These are phyloP conservation scores for Stagonosporopsis tanaceti DNA, from an alignment of 2,329 filamentous ascomycete genomes.

Conservation along the genomic window DNA sequence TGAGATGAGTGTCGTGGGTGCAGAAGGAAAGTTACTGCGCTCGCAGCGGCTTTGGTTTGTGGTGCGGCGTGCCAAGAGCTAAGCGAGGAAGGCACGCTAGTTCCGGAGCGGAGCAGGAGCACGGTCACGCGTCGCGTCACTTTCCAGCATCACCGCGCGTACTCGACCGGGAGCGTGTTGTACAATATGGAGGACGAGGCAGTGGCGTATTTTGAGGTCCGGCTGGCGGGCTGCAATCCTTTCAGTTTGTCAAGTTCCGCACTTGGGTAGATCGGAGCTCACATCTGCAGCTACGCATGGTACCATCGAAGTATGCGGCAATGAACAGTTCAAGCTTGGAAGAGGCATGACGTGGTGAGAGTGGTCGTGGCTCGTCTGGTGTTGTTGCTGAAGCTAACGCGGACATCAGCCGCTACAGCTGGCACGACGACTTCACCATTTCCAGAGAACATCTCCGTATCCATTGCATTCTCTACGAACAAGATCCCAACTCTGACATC, in stretches of 20 bases:
- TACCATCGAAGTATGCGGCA: constrained; percentile 43
- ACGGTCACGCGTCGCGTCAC: constrained; percentile 23
- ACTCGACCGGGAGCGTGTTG: background rate
- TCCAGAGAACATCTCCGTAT: constrained; percentile 57
- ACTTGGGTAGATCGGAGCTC: constrained; percentile 20
- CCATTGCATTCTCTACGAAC: constrained; percentile 57
- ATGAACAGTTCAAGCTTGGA: constrained; percentile 48
- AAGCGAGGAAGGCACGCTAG: constrained; percentile 14
- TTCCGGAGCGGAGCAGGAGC: background rate
- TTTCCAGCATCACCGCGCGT: constrained; percentile 6
- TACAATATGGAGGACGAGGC: constrained; percentile 35
- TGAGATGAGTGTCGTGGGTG: constrained; percentile 55
- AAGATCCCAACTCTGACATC: constrained; percentile 44
- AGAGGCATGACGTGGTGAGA: constrained; percentile 45
- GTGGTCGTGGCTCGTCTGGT: constrained; percentile 2
- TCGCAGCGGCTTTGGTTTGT: constrained; percentile 29
- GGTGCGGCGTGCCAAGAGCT: constrained; percentile 13
- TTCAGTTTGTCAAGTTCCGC: constrained; percentile 26
- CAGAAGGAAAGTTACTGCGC: constrained; percentile 38
- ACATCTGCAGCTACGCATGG: constrained; percentile 35
- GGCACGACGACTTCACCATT: constrained; percentile 46
- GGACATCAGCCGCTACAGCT: constrained; percentile 38
- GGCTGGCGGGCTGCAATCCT: constrained; percentile 19
- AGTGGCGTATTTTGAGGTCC: constrained; percentile 42
- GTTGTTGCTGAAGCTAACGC: background rate